A percentile compares a stretch with the other conserved stretches of the same genome.
Evolutionary conservation across 495 filamentous ascomycete genomes (phyloP).

Genomic region (Cairneyella variabilis): DNA sequence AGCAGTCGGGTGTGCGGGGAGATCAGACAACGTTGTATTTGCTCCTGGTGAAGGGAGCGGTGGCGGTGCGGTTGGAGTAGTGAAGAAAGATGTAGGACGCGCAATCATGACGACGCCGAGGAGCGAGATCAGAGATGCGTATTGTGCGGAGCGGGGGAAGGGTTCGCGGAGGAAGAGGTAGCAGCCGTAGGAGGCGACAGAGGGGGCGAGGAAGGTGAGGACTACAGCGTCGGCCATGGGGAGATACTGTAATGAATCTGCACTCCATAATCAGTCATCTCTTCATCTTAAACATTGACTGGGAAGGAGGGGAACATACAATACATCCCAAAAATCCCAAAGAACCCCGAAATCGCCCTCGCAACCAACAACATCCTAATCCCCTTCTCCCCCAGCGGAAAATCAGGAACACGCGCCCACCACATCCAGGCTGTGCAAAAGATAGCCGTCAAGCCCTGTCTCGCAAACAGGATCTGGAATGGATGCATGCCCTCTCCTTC

Average conservation of each 20-base stretch:
- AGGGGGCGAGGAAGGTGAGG: constrained; percentile 84
- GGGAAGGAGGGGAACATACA: constrained; percentile 39
- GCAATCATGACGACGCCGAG: constrained; percentile 84
- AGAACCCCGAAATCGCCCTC: constrained; percentile 75
- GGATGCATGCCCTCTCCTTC: constrained; percentile 75
- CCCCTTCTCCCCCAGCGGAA: constrained; percentile 64
- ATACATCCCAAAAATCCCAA: constrained; percentile 75
- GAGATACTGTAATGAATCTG: constrained; percentile 72
- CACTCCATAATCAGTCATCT: not conserved
- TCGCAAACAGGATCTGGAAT: constrained; percentile 83
- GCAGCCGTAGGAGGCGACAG: constrained; percentile 78
- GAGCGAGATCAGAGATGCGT: constrained; percentile 73
- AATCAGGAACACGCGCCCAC: constrained; percentile 59
- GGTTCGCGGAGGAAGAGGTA: constrained; percentile 70
- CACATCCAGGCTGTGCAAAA: constrained; percentile 73
- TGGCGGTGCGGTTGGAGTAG: constrained; percentile 24
- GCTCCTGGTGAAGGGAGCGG: constrained; percentile 24
- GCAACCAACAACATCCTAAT: constrained; percentile 63
- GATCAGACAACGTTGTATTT: constrained; percentile 19
- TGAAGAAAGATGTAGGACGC: constrained; percentile 60
- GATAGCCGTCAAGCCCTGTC: constrained; percentile 74
- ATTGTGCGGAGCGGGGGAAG: constrained; percentile 73
- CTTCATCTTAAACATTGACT: not conserved
- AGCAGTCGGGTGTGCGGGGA: constrained; percentile 31
- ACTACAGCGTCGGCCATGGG: constrained; percentile 89